Conservation (phyloP, 1,284 basidiomycete genomes). For the Sutorius eximius region DNA sequence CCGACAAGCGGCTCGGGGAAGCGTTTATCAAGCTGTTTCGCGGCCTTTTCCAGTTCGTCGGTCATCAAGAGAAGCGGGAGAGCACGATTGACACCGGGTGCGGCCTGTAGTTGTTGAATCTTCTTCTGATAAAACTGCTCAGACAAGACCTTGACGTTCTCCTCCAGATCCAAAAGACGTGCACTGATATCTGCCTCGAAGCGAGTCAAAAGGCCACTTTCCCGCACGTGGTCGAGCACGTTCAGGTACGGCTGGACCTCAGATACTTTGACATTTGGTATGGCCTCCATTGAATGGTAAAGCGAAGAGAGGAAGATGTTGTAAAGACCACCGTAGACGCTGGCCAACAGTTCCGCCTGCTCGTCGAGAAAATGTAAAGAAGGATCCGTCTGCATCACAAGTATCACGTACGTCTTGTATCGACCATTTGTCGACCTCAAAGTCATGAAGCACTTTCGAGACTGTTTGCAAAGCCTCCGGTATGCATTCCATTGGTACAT, state of each 20-base stretch:
- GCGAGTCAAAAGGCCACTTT: conserved; percentile 64
- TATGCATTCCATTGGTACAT: conserved; percentile 93
- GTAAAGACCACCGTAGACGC: conserved; percentile 73
- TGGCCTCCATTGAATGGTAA: conserved; percentile 80
- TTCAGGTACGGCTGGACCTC: conserved; percentile 64
- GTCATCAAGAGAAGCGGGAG: conserved; percentile 81
- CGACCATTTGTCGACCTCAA: conserved; percentile 77
- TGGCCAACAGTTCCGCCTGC: conserved; percentile 65
- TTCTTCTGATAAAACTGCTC: conserved; percentile 71
- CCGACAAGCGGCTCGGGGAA: conserved; percentile 82
- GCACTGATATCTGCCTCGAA: conserved; percentile 66
- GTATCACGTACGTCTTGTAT: conserved; percentile 67
- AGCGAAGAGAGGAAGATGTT: conserved; percentile 83
- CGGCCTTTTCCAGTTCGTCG: conserved; percentile 84
- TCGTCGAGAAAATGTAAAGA: conserved; percentile 15
- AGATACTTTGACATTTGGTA: conserved; percentile 69
- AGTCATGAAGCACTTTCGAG: conserved; percentile 67
- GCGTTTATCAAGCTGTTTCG: conserved; percentile 80
- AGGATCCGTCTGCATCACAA: not conserved
- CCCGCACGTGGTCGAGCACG: conserved; percentile 71
- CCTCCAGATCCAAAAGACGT: conserved; percentile 69
- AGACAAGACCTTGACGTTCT: conserved; percentile 68
- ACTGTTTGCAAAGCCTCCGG: conserved; percentile 84
- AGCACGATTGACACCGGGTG: conserved; percentile 75
- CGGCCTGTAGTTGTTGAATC: conserved; percentile 63